phyloP scores from a whole-genome alignment of 1,284 basidiomycete genomes.

The Cryptococcus sp. region DNA sequence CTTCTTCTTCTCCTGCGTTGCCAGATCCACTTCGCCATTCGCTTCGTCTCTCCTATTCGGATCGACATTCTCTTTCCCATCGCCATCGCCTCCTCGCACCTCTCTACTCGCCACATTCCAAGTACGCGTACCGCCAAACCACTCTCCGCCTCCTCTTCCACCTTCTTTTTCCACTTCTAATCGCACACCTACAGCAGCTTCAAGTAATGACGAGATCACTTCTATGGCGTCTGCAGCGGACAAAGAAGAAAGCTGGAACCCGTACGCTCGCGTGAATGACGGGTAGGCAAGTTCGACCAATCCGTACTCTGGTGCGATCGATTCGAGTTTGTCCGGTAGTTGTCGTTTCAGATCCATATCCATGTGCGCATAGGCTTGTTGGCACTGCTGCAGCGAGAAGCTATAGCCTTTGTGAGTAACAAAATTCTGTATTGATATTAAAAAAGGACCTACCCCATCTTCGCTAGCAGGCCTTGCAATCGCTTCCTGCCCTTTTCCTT shows the following conservation, averaged over 20 bases:
- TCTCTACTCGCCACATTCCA: conserved; percentile 62
- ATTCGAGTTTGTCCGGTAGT: conserved; percentile 79
- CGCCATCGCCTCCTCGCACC: conserved; percentile 17
- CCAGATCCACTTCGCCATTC: conserved; percentile 19
- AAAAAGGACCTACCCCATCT: conserved; percentile 83
- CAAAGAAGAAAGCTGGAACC: conserved; percentile 80
- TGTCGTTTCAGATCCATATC: conserved; percentile 86
- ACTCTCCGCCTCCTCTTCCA: conserved; percentile 79
- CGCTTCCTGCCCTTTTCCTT: conserved; percentile 87
- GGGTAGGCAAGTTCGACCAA: conserved; percentile 92
- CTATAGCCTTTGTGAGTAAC: conserved; percentile 53
- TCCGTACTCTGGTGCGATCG: conserved; percentile 93
- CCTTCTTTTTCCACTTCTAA: conserved; percentile 88
- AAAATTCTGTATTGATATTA: conserved; percentile 1
- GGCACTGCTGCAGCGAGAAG: conserved; percentile 88
- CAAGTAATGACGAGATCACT: conserved; percentile 80
- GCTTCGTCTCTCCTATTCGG: conserved; percentile 33
- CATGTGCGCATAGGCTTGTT: conserved; percentile 94
- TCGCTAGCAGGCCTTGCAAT: conserved; percentile 87
- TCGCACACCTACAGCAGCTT: conserved; percentile 84
- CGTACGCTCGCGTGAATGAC: conserved; percentile 87
- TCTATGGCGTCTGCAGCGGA: conserved; percentile 94
- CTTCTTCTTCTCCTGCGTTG: conserved; percentile 52
- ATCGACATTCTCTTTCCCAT: conserved; percentile 56
- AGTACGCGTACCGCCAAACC: conserved; percentile 74